Evolutionary conservation across 2,329 filamentous ascomycete species (phyloP).

Genomic region (Rhinocladiella similis): DNA sequence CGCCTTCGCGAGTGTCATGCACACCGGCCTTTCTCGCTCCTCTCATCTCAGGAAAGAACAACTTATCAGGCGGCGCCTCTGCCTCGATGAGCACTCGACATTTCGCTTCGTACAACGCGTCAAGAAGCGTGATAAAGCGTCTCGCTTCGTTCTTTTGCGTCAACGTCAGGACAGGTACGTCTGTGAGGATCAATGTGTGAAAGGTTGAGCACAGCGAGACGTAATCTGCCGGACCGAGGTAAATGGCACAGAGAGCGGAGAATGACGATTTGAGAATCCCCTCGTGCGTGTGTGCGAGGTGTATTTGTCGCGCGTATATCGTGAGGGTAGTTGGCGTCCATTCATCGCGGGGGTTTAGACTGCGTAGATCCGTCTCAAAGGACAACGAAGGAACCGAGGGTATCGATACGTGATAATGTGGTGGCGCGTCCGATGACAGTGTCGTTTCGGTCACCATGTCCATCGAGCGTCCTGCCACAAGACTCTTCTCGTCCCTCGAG

Average conservation of each 20-base stretch:
- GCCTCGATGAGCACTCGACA: conserved; percentile 74
- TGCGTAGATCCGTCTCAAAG: conserved; percentile 10
- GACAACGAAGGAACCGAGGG: neutral
- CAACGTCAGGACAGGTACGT: conserved; percentile 66
- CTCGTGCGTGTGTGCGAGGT: conserved; percentile 55
- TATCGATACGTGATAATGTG: conserved; percentile 27
- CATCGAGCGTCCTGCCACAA: neutral
- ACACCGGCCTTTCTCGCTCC: neutral
- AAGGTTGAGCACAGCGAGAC: conserved; percentile 77
- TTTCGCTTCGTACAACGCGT: conserved; percentile 78
- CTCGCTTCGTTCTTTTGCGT: conserved; percentile 78
- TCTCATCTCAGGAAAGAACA: conserved; percentile 71
- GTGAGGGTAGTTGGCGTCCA: conserved; percentile 24
- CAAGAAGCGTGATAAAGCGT: conserved; percentile 76
- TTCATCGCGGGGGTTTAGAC: conserved; percentile 20
- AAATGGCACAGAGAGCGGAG: conserved; percentile 61
- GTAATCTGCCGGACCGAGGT: conserved; percentile 78
- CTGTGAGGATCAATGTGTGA: conserved; percentile 73
- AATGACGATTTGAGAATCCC: conserved; percentile 63
- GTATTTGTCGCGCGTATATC: conserved; percentile 45
- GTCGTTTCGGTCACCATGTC: neutral
- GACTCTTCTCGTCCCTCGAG: neutral
- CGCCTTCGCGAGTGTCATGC: neutral
- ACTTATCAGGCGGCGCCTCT: conserved; percentile 65
- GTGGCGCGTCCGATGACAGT: conserved; percentile 24